These are phyloP conservation scores for Tylopilus sp. DNA, from an alignment of 1,284 basidiomycete species.

Conservation along the genomic window DNA sequence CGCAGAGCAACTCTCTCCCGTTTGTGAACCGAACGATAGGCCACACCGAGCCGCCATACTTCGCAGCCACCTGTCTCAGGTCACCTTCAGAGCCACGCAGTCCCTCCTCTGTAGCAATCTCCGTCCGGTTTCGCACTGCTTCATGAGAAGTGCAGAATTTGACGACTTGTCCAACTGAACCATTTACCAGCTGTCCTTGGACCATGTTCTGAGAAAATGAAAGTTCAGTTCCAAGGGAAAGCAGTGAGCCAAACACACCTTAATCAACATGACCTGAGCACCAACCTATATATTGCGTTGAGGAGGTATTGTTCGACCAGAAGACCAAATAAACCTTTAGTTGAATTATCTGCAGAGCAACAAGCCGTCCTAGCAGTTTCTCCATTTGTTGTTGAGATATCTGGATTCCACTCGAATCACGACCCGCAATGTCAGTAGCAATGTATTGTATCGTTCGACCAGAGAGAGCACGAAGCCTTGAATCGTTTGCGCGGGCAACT, in stretches of 20 bases:
- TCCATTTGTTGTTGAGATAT: conserved; percentile 28
- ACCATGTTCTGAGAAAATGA: conserved; percentile 42
- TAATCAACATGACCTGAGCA: conserved; percentile 75
- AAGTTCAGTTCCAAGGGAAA: neutral
- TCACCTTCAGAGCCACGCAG: conserved; percentile 32
- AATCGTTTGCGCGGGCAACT: conserved; percentile 31
- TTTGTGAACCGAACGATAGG: conserved; percentile 55
- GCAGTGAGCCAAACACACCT: conserved; percentile 33
- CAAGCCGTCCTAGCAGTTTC: conserved; percentile 28
- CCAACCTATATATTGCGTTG: conserved; percentile 26
- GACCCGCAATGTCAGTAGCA: conserved; percentile 24
- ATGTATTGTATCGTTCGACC: conserved; percentile 21
- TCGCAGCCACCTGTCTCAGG: conserved; percentile 9
- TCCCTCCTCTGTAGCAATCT: conserved; percentile 38
- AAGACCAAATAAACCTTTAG: conserved; percentile 25
- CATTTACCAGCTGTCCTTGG: conserved; percentile 75
- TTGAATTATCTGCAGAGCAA: conserved; percentile 20
- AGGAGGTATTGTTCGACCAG: conserved; percentile 2
- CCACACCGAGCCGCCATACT: conserved; percentile 40
- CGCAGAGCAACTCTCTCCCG: conserved; percentile 42
- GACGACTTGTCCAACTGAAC: conserved; percentile 80
- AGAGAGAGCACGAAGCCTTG: conserved; percentile 27
- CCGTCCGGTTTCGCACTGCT: conserved; percentile 39
- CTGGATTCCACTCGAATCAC: conserved; percentile 23
- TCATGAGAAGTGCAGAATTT: conserved; percentile 55